These are phyloP conservation scores for Penicillium brasilianum DNA, from an alignment of 2,329 filamentous ascomycete genomes.

Conservation along the genomic window DNA sequence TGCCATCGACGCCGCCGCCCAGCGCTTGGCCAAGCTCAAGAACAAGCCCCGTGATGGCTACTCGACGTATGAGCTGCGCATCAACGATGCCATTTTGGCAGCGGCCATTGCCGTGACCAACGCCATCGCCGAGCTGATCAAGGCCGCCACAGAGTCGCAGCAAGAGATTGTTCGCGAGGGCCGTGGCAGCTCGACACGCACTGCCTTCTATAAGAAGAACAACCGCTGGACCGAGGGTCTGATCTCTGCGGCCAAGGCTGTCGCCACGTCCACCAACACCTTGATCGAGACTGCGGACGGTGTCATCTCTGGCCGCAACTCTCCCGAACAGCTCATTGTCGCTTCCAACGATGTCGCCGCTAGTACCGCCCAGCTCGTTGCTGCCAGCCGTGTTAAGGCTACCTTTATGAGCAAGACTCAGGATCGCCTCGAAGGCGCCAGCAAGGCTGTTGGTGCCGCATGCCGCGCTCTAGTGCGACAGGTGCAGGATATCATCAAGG, in stretches of 20 bases:
- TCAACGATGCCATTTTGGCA: constrained; percentile 93
- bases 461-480: constrained; percentile 88
- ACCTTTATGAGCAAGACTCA: constrained; percentile 98
- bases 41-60: constrained; percentile 97
- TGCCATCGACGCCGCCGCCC: constrained; percentile 89
- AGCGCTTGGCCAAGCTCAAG: constrained; percentile 86
- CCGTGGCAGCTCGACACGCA: constrained; percentile 81
- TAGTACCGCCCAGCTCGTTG: constrained; percentile 93
- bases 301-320: constrained; percentile 89
- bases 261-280: constrained; percentile 89
- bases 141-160: constrained; percentile 89
- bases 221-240: constrained; percentile 98
- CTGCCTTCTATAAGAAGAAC: constrained; percentile 99
- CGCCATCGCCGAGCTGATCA: constrained; percentile 92
- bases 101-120: constrained; percentile 92
- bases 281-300: constrained; percentile 98
- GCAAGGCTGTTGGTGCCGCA: constrained; percentile 88
- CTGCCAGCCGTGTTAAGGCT: constrained; percentile 93
- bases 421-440: constrained; percentile 86
- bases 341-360: constrained; percentile 97
- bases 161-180: constrained; percentile 96
- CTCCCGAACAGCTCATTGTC: constrained; percentile 94
- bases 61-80: constrained; percentile 93
- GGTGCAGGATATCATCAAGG: constrained; percentile 91
- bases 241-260: constrained; percentile 95